Evolutionary conservation across 306 rosid species (phyloP).

Genomic region (Fagus sylvatica): DNA sequence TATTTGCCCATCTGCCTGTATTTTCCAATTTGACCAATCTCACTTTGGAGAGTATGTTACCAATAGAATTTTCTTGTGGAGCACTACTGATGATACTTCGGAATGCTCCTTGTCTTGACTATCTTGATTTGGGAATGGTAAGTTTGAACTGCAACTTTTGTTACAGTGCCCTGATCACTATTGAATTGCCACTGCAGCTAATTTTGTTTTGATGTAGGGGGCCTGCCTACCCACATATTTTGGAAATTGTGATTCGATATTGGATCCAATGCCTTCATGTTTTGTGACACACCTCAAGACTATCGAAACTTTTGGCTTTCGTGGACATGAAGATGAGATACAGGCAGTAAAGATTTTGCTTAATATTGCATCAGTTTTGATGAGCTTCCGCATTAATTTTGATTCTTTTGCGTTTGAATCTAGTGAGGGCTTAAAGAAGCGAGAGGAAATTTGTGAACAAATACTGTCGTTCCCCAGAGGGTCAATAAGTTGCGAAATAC

Average conservation of each 20-base stretch:
- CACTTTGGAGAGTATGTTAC: background rate
- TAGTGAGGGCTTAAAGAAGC: background rate
- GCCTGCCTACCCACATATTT: too few species aligned
- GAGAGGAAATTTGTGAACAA: background rate
- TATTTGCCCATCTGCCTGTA: background rate
- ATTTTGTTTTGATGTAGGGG: background rate
- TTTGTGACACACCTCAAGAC: background rate
- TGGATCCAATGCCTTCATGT: slow-evolving; percentile 1
- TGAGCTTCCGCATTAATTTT: background rate
- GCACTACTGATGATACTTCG: background rate
- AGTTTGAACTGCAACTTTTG: background rate
- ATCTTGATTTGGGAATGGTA: background rate
- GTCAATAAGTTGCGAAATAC: background rate
- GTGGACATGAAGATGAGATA: background rate
- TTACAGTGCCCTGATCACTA: background rate
- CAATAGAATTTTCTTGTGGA: background rate
- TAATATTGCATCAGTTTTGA: background rate
- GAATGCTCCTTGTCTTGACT: background rate
- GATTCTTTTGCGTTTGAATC: background rate
- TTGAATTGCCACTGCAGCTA: background rate
- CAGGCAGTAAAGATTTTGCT: background rate
- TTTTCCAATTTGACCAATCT: background rate
- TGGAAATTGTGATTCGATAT: background rate
- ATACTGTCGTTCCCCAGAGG: slow-evolving; percentile 1
- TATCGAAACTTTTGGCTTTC: background rate